phyloP scores from a whole-genome alignment of 305 asterid species.

The Fraxinus baroniana region DNA sequence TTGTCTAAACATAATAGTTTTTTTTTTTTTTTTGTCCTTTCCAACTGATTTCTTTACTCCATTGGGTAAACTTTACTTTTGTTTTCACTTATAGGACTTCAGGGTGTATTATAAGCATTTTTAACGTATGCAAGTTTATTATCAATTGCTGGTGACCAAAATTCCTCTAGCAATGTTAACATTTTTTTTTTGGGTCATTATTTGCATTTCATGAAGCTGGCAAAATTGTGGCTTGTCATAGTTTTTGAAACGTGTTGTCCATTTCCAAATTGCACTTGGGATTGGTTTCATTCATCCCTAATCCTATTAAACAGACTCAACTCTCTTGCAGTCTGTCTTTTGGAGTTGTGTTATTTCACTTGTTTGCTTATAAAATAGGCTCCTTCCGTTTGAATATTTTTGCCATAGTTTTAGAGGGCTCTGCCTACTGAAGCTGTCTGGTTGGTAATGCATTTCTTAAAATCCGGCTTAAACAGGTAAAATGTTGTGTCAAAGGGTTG shows the following conservation, averaged over 20 bases:
- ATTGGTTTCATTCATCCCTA: neutral
- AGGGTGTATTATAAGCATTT: neutral
- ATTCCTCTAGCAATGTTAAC: neutral
- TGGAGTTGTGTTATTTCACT: neutral
- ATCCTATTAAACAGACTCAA: neutral
- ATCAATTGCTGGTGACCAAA: neutral
- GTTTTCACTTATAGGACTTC: neutral
- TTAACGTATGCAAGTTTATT: neutral
- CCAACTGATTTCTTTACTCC: neutral
- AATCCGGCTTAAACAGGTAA: neutral
- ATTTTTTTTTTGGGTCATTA: neutral
- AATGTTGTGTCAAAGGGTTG: neutral
- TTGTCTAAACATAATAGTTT: constrained; percentile 19
- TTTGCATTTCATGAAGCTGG: neutral
- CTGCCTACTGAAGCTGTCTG: neutral
- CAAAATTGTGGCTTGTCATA: neutral
- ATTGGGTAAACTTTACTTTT: neutral
- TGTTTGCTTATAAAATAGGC: neutral
- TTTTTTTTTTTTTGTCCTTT: neutral
- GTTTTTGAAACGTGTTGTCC: neutral
- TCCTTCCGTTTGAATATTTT: neutral
- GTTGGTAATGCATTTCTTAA: neutral
- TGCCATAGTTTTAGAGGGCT: neutral
- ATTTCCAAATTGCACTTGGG: neutral
- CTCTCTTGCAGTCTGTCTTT: neutral